Conservation (phyloP, 306 rosid genomes). For the Corylus avellana region DNA sequence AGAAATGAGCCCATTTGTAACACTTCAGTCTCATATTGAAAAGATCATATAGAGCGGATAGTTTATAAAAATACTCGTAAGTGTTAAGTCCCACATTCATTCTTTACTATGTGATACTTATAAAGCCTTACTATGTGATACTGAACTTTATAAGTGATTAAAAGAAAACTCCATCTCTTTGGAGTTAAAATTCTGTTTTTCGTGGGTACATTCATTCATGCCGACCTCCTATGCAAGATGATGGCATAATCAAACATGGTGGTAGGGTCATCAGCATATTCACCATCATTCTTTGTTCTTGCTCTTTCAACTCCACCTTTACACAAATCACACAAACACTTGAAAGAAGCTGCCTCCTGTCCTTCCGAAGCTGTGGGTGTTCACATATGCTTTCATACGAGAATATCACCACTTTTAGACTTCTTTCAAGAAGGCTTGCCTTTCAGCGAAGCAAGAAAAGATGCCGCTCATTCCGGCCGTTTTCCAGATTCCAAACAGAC, state of each 20-base stretch:
- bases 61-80: too few species aligned
- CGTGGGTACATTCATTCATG: not conserved
- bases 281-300: not conserved
- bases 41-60: too few species aligned
- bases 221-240: not conserved
- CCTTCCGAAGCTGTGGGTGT: not conserved
- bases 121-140: too few species aligned
- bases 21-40: too few species aligned
- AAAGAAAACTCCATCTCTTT: too few species aligned
- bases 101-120: too few species aligned
- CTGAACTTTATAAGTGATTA: too few species aligned
- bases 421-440: not conserved
- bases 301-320: not conserved
- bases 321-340: not conserved
- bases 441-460: not conserved
- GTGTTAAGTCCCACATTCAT: too few species aligned
- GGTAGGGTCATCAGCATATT: not conserved
- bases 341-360: not conserved
- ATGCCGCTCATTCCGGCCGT: not conserved
- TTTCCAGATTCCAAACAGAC: not conserved
- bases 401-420: not conserved
- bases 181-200: too few species aligned
- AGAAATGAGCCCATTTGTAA: not conserved
- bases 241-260: not conserved
- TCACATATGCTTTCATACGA: not conserved